A percentile compares a stretch with the other conserved stretches of the same genome.
Conservation (phyloP, 352 stramenopile species). For the Phytophthora rubi region DNA sequence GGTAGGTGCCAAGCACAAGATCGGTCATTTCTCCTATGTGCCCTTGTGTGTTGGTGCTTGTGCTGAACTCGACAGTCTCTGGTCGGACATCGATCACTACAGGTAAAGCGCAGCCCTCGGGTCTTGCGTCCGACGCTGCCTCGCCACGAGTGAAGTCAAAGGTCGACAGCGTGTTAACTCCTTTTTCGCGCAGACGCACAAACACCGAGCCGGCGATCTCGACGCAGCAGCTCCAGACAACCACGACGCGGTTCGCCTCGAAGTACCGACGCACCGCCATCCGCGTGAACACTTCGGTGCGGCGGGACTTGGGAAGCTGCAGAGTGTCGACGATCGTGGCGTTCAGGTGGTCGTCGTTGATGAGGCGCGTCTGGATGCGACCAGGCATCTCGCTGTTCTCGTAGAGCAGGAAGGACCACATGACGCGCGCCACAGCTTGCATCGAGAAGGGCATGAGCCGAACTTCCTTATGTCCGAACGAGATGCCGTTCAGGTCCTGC, state of each 20-base stretch:
- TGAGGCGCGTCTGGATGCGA: constrained; percentile 15
- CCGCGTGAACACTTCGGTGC: constrained; percentile 28
- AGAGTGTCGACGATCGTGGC: constrained; percentile 42
- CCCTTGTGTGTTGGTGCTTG: constrained; percentile 7
- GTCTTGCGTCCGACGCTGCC: background rate
- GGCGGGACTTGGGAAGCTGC: constrained; percentile 32
- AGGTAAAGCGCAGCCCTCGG: constrained; percentile 20
- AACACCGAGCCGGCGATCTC: constrained; percentile 48
- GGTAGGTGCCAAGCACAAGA: constrained; percentile 52
- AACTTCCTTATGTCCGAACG: constrained; percentile 34
- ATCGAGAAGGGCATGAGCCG: constrained; percentile 40
- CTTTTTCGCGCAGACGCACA: constrained; percentile 46
- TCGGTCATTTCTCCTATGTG: constrained; percentile 54
- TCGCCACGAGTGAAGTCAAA: constrained; percentile 24
- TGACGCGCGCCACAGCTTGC: constrained; percentile 26
- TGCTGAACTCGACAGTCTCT: constrained; percentile 32
- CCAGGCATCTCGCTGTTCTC: constrained; percentile 15
- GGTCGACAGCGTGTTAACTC: constrained; percentile 16
- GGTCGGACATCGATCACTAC: constrained; percentile 28
- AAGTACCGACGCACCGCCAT: constrained; percentile 38
- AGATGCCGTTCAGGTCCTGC: constrained; percentile 28
- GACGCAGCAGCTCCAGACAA: constrained; percentile 43
- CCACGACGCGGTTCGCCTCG: constrained; percentile 25
- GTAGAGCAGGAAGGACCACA: constrained; percentile 32
- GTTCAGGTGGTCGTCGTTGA: constrained; percentile 42